Conservation (phyloP, 2,329 filamentous ascomycete genomes). For the Aspergillus caelatus region DNA sequence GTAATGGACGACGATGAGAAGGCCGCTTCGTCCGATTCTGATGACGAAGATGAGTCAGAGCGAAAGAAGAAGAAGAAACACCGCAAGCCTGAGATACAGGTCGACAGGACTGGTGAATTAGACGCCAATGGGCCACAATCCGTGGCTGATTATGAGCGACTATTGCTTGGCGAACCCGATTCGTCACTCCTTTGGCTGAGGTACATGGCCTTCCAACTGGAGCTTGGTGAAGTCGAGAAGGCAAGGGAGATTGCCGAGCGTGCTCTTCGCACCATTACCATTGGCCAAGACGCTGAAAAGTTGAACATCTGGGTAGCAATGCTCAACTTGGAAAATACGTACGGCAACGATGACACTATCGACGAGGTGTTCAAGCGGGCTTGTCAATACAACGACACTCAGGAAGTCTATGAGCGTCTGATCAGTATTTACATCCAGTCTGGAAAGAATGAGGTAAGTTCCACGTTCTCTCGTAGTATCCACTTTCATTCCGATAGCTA, state of each 20-base stretch:
- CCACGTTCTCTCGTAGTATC: neutral
- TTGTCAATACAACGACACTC: constrained; percentile 89
- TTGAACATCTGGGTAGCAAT: constrained; percentile 93
- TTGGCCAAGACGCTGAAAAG: constrained; percentile 88
- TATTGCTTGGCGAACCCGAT: constrained; percentile 88
- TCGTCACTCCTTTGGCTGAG: constrained; percentile 92
- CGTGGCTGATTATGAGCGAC: constrained; percentile 87
- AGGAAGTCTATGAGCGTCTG: constrained; percentile 85
- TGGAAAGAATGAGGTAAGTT: constrained; percentile 75
- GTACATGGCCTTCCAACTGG: constrained; percentile 98
- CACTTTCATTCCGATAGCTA: constrained; percentile 15
- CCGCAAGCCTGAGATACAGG: constrained; percentile 74
- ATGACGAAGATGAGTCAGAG: constrained; percentile 41
- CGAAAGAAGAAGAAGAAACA: constrained; percentile 72
- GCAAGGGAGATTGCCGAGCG: constrained; percentile 88
- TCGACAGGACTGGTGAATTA: constrained; percentile 90
- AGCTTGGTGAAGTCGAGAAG: constrained; percentile 84
- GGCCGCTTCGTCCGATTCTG: constrained; percentile 54
- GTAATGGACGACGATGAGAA: constrained; percentile 57
- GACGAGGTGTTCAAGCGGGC: constrained; percentile 89
- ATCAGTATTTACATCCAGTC: constrained; percentile 95
- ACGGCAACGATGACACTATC: constrained; percentile 78
- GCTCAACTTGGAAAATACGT: constrained; percentile 91
- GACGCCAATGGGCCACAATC: constrained; percentile 87
- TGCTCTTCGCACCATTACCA: constrained; percentile 86